A percentile compares a stretch with the other conserved stretches of the same genome.
These are phyloP conservation scores for Xylariaceae sp. DNA, from an alignment of 2,329 filamentous ascomycete genomes.

Conservation along the genomic window DNA sequence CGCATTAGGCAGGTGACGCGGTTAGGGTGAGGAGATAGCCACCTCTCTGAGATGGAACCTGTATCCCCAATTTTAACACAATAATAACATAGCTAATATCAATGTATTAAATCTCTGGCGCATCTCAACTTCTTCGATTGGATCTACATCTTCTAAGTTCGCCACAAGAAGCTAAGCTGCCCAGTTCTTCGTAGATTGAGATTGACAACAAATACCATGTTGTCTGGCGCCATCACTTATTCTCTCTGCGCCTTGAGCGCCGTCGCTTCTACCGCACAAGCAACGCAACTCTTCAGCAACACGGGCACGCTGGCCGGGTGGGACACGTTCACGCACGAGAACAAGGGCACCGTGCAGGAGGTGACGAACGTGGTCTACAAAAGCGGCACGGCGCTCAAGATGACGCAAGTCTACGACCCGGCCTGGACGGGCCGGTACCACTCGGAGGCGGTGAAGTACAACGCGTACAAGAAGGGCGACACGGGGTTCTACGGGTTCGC, in stretches of 20 bases:
- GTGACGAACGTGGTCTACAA: constrained; percentile 51
- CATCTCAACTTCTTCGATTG: not conserved
- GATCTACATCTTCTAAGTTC: not conserved
- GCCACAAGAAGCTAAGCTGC: not conserved
- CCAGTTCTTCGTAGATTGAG: not conserved
- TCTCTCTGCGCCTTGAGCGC: constrained; percentile 36
- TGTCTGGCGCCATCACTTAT: constrained; percentile 10
- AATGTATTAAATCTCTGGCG: not conserved
- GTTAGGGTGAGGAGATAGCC: not conserved
- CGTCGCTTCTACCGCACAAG: constrained; percentile 37
- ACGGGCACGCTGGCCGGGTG: constrained; percentile 51
- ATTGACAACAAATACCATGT: constrained; percentile 14
- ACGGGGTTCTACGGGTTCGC: constrained; percentile 57
- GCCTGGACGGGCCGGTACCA: constrained; percentile 55
- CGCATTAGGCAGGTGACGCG: constrained; percentile 23
- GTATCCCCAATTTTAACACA: not conserved
- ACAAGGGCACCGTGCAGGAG: constrained; percentile 50
- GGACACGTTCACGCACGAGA: constrained; percentile 48
- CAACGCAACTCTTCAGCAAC: constrained; percentile 51
- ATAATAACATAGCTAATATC: not conserved
- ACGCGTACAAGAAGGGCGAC: constrained; percentile 54
- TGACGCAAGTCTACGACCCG: constrained; percentile 52
- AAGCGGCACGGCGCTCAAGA: constrained; percentile 50
- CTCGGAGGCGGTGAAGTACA: constrained; percentile 53
- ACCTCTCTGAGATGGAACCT: not conserved